phyloP scores from a whole-genome alignment of 1,284 basidiomycete species.

The Hymenochaete sp. region DNA sequence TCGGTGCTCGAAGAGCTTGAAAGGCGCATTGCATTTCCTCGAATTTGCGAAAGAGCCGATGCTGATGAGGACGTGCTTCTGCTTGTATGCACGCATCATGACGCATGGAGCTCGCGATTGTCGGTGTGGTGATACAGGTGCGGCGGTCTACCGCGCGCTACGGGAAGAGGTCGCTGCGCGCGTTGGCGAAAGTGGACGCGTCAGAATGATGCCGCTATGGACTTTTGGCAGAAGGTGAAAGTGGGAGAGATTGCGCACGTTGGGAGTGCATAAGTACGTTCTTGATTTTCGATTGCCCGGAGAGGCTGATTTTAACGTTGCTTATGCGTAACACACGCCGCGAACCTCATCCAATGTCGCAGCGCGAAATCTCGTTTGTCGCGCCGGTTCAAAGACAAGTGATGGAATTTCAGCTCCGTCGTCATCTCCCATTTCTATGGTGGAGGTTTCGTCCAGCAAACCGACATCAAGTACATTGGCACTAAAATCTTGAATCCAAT shows the following conservation, averaged over 20 bases:
- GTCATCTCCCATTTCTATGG: too few relatives aligned
- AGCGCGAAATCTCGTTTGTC: too few relatives aligned
- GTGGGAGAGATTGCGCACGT: constrained; percentile 71
- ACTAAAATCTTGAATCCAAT: background rate
- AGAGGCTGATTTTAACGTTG: background rate
- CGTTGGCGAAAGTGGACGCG: constrained; percentile 27
- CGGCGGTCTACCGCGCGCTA: constrained; percentile 34
- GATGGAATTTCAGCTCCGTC: too few relatives aligned
- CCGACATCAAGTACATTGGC: background rate
- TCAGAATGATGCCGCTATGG: background rate
- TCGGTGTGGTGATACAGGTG: constrained; percentile 63
- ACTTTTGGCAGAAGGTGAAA: constrained; percentile 27
- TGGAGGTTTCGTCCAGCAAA: too few relatives aligned
- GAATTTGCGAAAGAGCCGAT: constrained; percentile 15
- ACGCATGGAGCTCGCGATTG: constrained; percentile 66
- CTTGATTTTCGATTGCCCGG: background rate
- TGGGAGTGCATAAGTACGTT: constrained; percentile 75
- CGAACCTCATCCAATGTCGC: constrained; percentile 69
- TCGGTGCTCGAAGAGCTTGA: background rate
- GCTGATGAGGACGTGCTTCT: constrained; percentile 35
- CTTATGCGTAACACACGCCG: constrained; percentile 42
- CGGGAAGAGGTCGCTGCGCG: constrained; percentile 24
- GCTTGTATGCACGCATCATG: constrained; percentile 69
- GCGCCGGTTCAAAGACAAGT: too few relatives aligned
- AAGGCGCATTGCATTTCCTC: constrained; percentile 15